Base-by-base conservation (phyloP, 208 protist species). In the Trypanosoma melophagium region DNA sequence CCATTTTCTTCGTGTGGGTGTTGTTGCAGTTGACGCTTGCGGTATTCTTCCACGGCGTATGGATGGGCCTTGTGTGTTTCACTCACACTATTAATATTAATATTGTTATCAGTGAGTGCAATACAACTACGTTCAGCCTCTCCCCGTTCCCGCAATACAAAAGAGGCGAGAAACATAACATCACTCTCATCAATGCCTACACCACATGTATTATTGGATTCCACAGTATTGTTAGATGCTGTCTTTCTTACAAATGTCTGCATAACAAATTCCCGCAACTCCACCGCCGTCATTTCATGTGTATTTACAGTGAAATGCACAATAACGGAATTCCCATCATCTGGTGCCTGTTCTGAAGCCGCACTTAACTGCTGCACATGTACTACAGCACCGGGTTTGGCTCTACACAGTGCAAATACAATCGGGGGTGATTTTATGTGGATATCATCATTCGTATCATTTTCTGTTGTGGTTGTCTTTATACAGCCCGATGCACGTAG, bases 301-400 rank as follows among this genome's bases (percentile, higher is more conserved):
- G 76, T 77, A 62, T 90, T 68, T 3, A 80, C 83, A 13, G 88
- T 94, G 64, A 94, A 94, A 73, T 94, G 88, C 12, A 91, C 9
- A 0, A 94, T 68, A 41, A 72, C 74, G 13, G 56, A 45, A 22
- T 4, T 31, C 1, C 70, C 58, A 47, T 60, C 63, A 19, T 70
- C 47, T 17, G 83, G 77, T 7, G 80, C 80, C 65, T 93, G 84
- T 22, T 89, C 80, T 14, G 60, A 69, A 7, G 71, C 69, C 12
- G 75, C 67, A 44, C 71, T 81, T 41, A 84, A 79, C 74, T 94
- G 88, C 55, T 83, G 71, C 1, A 94, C 21, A 52, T 84, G 79
- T 21, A 91, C 80, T 21, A 90, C 77, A 7, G 62, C 65, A 31
- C 64, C 69, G n/a, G 80, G 49, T 35, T 44, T 42, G 16, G 50